Evolutionary conservation across 768 basidiomycete genomes (phyloP), one percentile per base, ranked within the genome.

Genomic region (Boletus huronensis): DNA sequence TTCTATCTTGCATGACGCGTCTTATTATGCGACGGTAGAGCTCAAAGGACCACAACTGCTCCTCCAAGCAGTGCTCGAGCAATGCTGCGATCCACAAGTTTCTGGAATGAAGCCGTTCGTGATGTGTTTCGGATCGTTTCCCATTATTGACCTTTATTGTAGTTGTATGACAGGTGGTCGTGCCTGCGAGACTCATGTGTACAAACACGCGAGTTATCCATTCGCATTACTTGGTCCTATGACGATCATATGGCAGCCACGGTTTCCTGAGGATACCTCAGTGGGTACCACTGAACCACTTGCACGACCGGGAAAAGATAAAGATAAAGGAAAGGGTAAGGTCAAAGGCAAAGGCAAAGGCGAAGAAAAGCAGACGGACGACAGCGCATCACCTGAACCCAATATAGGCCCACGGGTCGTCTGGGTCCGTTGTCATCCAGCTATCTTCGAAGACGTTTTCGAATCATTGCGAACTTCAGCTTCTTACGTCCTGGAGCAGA

Each of bases 1-100:
- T 6, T 86, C 87, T 1, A 93, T 97, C 50, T 70, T 96, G 1
- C 92, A 95, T 52, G 96, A 99, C 63, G 88, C 90, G 0, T 94
- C 92, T 2, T 98, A 98, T 70, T 82, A 79, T 59, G 83, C 84
- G 0, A 75, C 85, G 3, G 77, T 94, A 28, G 89, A 95, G 67
- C 66, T 98, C 6, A 79, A 77, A 48, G 93, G 90, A 2, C 75
- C 79, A 2, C 79, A 87, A 63, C 60, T 66, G 2, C 71, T 83
- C 3, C 67, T 97, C 7, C 76, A 78, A 39, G 50, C 64, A 3
- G 65, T 82, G 13, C 69, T 91, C 40, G 77, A 81, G 48, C 58
- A 67, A 50, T 82, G 82, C 64, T 85, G 83, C 62, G 88, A 91
- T 60, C 82, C 82, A 3, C 83, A 86, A 68, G 81, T 76, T 31